Evolutionary conservation across 2,329 filamentous ascomycete genomes (phyloP).

Genomic region (Mollisiaceae sp.): DNA sequence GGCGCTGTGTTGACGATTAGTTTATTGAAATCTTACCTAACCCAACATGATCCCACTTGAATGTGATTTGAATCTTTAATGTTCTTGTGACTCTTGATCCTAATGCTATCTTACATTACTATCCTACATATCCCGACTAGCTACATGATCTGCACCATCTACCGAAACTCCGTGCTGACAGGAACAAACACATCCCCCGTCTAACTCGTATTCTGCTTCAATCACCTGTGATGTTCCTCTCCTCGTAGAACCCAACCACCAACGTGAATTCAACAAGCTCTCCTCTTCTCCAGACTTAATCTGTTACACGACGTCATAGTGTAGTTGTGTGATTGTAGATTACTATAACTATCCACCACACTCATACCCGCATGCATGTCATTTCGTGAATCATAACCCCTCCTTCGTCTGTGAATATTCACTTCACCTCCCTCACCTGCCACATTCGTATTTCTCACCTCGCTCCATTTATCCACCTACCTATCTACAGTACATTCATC

Average conservation of each 20-base stretch:
- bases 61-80: background rate
- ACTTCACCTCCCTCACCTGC: background rate
- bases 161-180: background rate
- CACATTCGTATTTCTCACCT: background rate
- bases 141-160: background rate
- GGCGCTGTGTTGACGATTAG: conserved; percentile 24
- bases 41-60: background rate
- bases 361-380: background rate
- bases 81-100: background rate
- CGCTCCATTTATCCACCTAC: too few species aligned
- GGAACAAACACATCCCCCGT: background rate
- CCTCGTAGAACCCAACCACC: background rate
- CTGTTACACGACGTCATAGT: background rate
- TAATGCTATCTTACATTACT: background rate
- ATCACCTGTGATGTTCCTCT: background rate
- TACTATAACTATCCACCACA: background rate
- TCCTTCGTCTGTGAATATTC: background rate
- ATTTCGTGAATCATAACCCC: background rate
- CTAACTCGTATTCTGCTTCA: conserved; percentile 3
- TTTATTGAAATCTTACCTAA: conserved; percentile 4
- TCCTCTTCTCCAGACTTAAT: background rate
- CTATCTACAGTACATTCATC: too few species aligned
- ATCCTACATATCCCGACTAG: background rate
- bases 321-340: background rate
- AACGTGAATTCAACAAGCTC: background rate